phyloP scores from a whole-genome alignment of 2,329 filamentous ascomycete genomes.

The Lasiodiplodia theobromae region DNA sequence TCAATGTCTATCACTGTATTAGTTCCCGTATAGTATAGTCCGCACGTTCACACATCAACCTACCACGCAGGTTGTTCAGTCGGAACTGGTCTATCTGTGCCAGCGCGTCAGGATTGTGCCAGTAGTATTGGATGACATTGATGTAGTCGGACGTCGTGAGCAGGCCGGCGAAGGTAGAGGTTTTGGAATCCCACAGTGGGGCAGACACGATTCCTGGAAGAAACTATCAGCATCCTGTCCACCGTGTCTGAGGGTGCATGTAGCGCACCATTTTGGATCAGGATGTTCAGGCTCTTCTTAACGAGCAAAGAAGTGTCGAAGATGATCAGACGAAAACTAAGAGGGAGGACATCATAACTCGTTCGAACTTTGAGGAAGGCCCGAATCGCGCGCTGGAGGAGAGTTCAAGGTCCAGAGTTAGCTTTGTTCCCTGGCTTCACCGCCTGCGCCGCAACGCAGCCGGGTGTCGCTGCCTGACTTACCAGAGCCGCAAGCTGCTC shows the following conservation, averaged over 20 bases:
- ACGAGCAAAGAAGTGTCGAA: conserved; percentile 95
- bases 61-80: conserved; percentile 88
- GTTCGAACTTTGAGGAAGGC: conserved; percentile 96
- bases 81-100: conserved; percentile 92
- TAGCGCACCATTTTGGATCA: conserved; percentile 86
- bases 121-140: conserved; percentile 99
- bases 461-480: conserved; percentile 47
- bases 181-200: conserved; percentile 93
- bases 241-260: not conserved
- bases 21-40: not conserved
- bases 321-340: conserved; percentile 94
- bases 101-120: conserved; percentile 91
- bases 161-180: conserved; percentile 90
- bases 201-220: conserved; percentile 90
- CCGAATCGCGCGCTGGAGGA: conserved; percentile 78
- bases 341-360: conserved; percentile 95
- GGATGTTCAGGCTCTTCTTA: conserved; percentile 94
- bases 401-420: not conserved
- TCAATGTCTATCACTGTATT: conserved; percentile 75
- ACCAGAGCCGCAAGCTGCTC: conserved; percentile 82
- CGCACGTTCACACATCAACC: conserved; percentile 34
- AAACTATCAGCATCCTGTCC: conserved; percentile 29
- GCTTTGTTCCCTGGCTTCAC: conserved; percentile 14
- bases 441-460: conserved; percentile 16
- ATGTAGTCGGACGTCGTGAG: conserved; percentile 97